These are phyloP conservation scores for Phoma sp. DNA, from an alignment of 2,329 filamentous ascomycete species.

Conservation along the genomic window DNA sequence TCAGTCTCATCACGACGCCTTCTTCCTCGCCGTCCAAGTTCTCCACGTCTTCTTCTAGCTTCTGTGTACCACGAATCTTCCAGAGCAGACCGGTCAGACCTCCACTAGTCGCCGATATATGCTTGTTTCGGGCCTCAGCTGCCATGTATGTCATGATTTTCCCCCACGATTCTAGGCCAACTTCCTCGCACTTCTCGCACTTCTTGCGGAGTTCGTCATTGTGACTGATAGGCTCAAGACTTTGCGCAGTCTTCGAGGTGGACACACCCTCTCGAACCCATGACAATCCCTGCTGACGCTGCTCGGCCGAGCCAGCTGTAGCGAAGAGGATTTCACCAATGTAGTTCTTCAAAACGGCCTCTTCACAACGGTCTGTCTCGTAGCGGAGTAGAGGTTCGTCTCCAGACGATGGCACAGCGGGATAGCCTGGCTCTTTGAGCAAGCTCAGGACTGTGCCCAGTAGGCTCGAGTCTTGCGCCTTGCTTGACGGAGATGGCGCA, in stretches of 20 bases:
- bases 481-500: slow-evolving; percentile 37
- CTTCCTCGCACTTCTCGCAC: slow-evolving; percentile 77
- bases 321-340: slow-evolving; percentile 93
- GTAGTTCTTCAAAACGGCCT: slow-evolving; percentile 84
- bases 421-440: slow-evolving; percentile 66
- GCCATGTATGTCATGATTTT: slow-evolving; percentile 75
- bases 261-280: slow-evolving; percentile 88
- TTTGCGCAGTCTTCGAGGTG: slow-evolving; percentile 68
- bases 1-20: slow-evolving; percentile 41
- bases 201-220: slow-evolving; percentile 58
- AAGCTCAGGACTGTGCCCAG: slow-evolving; percentile 37
- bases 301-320: slow-evolving; percentile 54
- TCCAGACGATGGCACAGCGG: slow-evolving; percentile 72
- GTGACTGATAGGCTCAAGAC: slow-evolving; percentile 56
- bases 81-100: slow-evolving; percentile 29
- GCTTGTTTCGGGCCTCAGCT: slow-evolving; percentile 49
- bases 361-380: slow-evolving; percentile 74
- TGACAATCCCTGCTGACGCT: slow-evolving; percentile 69
- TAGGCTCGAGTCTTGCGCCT: slow-evolving; percentile 32
- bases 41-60: slow-evolving; percentile 38
- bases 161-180: slow-evolving; percentile 81
- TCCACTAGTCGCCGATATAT: slow-evolving; percentile 28
- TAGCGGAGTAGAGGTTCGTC: slow-evolving; percentile 69
- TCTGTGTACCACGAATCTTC: slow-evolving; percentile 35
- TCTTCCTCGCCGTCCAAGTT: slow-evolving; percentile 44